A percentile compares a stretch with the other conserved stretches of the same genome.
These are phyloP conservation scores for Phytophthora ramorum DNA, from an alignment of 352 stramenopile species.

Conservation along the genomic window DNA sequence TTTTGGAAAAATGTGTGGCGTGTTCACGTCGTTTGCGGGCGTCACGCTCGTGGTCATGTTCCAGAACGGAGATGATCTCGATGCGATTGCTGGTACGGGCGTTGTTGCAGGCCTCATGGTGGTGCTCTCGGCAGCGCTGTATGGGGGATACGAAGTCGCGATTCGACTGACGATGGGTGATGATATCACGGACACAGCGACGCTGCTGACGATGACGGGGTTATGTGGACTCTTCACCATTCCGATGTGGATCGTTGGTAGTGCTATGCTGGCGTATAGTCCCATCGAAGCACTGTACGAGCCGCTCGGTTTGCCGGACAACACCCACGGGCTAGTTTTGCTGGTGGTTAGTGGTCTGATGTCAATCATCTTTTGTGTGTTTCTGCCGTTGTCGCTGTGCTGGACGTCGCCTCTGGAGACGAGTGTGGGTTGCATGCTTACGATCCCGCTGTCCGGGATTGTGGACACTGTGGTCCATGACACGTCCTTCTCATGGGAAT, in stretches of 20 bases:
- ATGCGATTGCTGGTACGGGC: slow-evolving; percentile 38
- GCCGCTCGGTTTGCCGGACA: slow-evolving; percentile 45
- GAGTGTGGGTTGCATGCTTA: slow-evolving; percentile 69
- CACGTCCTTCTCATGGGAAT: slow-evolving; percentile 55
- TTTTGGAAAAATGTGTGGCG: slow-evolving; percentile 48
- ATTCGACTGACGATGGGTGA: slow-evolving; percentile 47
- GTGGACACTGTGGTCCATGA: slow-evolving; percentile 54
- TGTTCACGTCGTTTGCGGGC: slow-evolving; percentile 53
- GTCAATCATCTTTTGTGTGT: slow-evolving; percentile 50
- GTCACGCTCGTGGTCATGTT: slow-evolving; percentile 61
- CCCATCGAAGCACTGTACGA: slow-evolving; percentile 51
- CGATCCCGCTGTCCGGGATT: slow-evolving; percentile 56
- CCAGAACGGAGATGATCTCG: slow-evolving; percentile 35
- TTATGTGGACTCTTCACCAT: slow-evolving; percentile 56
- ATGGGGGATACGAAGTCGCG: slow-evolving; percentile 57
- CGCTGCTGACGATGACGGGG: slow-evolving; percentile 51
- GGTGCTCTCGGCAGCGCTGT: slow-evolving; percentile 53
- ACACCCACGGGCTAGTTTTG: slow-evolving; percentile 35
- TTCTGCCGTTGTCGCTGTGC: slow-evolving; percentile 53
- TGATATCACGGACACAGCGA: slow-evolving; percentile 54
- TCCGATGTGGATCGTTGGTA: slow-evolving; percentile 52
- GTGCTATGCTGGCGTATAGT: slow-evolving; percentile 37
- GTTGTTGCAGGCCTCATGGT: slow-evolving; percentile 50
- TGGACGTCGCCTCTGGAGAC: slow-evolving; percentile 71
- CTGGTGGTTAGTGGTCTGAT: slow-evolving; percentile 30